These are phyloP conservation scores for Leccinum proximum DNA, from an alignment of 1,284 basidiomycete species.

Conservation along the genomic window DNA sequence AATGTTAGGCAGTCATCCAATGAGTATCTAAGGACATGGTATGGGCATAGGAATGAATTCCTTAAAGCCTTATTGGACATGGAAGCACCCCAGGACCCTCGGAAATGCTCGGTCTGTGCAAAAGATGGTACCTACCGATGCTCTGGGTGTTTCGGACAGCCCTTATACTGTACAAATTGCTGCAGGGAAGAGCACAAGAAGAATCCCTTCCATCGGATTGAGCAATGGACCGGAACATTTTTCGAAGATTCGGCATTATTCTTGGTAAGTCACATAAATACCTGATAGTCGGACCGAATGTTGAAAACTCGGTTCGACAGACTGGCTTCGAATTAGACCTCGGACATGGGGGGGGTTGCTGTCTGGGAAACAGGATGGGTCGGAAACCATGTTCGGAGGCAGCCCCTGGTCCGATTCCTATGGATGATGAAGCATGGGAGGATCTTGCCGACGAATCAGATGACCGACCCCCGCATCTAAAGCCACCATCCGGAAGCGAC, in stretches of 20 bases:
- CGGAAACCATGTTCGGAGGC: too few relatives aligned
- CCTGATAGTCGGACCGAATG: neutral
- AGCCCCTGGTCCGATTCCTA: neutral
- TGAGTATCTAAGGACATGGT: neutral
- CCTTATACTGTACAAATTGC: neutral
- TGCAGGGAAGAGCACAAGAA: neutral
- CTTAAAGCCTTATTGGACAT: neutral
- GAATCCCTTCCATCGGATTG: neutral
- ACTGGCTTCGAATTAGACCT: neutral
- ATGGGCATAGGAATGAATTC: neutral
- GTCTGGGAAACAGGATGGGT: neutral
- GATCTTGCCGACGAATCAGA: neutral
- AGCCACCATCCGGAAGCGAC: neutral
- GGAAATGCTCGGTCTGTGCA: neutral
- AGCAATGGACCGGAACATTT: neutral
- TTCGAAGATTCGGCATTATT: neutral
- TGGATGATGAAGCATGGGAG: neutral
- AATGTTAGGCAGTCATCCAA: neutral
- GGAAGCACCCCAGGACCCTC: neutral
- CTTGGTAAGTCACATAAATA: neutral
- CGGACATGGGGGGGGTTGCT: neutral
- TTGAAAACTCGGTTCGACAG: neutral
- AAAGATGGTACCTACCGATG: neutral
- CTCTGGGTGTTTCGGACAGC: neutral
- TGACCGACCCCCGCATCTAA: neutral